A percentile compares a stretch with the other conserved stretches of the same genome.
These are phyloP conservation scores for Gymnopilus dilepis DNA, from an alignment of 768 basidiomycete genomes.

Conservation along the genomic window DNA sequence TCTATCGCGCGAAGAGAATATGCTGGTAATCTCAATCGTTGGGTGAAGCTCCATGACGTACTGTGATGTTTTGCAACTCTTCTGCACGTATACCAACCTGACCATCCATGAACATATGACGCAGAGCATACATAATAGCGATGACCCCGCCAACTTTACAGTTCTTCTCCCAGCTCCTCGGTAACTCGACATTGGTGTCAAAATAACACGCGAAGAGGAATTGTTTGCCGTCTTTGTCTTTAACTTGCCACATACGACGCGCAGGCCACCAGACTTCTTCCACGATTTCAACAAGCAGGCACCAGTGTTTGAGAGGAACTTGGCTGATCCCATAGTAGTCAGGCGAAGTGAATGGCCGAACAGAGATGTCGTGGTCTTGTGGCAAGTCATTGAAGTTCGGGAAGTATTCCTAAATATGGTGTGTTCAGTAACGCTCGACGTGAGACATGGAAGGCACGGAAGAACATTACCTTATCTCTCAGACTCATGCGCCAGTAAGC, in stretches of 20 bases:
- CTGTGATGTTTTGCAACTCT: constrained; percentile 30
- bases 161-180: constrained; percentile 11
- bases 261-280: constrained; percentile 17
- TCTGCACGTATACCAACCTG: constrained; percentile 34
- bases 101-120: constrained; percentile 33
- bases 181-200: constrained; percentile 18
- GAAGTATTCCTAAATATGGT: constrained; percentile 25
- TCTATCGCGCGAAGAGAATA: background rate
- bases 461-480: background rate
- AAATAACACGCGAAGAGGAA: constrained; percentile 31
- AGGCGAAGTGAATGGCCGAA: constrained; percentile 13
- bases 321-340: constrained; percentile 15
- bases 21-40: no score
- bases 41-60: no score
- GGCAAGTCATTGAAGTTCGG: constrained; percentile 33
- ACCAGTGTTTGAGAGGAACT: constrained; percentile 34
- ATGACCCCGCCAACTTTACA: constrained; percentile 28
- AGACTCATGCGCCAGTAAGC: background rate
- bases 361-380: constrained; percentile 24
- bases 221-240: constrained; percentile 28
- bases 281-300: constrained; percentile 37
- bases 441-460: background rate
- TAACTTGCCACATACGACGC: constrained; percentile 30
- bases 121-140: constrained; percentile 34
- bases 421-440: no score